Evolutionary conservation across 352 stramenopile genomes (phyloP).

Genomic region (Globisporangium uncinulatum): DNA sequence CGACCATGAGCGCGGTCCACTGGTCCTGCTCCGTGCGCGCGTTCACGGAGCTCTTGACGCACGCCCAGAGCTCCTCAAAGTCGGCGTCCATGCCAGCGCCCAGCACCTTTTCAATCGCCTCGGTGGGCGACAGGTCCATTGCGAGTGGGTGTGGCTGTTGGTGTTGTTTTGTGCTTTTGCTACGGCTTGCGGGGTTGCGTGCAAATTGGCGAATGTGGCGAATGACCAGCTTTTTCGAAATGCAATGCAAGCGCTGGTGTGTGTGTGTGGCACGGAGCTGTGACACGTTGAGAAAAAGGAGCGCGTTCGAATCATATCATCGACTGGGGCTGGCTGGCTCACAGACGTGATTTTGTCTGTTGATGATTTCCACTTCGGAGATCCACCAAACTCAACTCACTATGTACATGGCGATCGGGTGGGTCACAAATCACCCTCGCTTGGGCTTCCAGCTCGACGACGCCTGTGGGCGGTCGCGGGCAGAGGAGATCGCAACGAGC

Average conservation of each 20-base stretch:
- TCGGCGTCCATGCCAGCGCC: constrained; percentile 67
- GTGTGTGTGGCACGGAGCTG: background rate
- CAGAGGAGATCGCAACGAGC: constrained; percentile 17
- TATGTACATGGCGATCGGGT: too few relatives aligned
- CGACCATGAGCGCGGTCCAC: constrained; percentile 82
- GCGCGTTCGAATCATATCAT: too few relatives aligned
- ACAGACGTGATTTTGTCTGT: background rate
- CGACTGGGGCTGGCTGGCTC: too few relatives aligned
- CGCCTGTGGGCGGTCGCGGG: background rate
- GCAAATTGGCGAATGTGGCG: constrained; percentile 2
- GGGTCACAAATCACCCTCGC: background rate
- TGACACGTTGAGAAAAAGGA: constrained; percentile 1
- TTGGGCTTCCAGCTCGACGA: constrained; percentile 1
- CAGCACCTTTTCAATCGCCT: constrained; percentile 65
- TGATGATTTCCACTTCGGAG: too few relatives aligned
- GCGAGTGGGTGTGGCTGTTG: background rate
- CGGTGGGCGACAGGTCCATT: constrained; percentile 29
- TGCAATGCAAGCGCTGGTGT: background rate
- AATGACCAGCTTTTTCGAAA: background rate
- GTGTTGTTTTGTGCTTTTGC: constrained; percentile 1
- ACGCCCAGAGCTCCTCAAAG: constrained; percentile 65
- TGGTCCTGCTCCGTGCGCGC: constrained; percentile 66
- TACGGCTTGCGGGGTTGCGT: background rate
- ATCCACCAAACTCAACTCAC: background rate
- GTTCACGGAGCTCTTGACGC: constrained; percentile 58